Base-by-base conservation (phyloP, 805 yeast genomes). In the Candida tibetensis region DNA sequence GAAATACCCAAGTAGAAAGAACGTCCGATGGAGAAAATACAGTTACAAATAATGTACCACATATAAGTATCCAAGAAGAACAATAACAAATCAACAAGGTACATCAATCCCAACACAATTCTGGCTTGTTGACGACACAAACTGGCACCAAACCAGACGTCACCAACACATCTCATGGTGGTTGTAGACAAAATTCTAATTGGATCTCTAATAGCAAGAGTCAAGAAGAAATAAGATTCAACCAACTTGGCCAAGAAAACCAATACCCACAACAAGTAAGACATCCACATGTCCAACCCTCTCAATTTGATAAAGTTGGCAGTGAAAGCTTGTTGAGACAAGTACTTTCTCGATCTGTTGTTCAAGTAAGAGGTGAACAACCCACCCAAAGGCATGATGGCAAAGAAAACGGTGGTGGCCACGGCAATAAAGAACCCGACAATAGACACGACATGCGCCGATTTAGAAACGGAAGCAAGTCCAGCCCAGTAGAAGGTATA, bases 1-100 rank as follows among this genome's bases (percentile, higher is more conserved):
- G 99, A 93, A 55, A 93, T 90, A 84, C 99, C 99, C 66, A 95
- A 77, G 76, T 91, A 93, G 78, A 93, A 93, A 12, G 99, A 93
- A 63, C 96, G 87, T 54, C 96, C 97, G 57, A 93, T 88, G 45
- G 98, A 91, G 80, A 88, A 90, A 51, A 88, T 78, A 67, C 95
- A 85, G 79, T 91, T 93, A 64, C 85, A 82, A 55, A 93, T 74
- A 74, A 93, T 90, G 76, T 93, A 93, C 99, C 99, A 93, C 84
- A 93, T 78, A 66, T 88, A 93, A 45, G 99, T 88, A 85, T 93
- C 99, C 76, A 93, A 77, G 82, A 93, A 93, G 85, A 93, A 93
- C 68, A 93, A 77, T 53, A 93, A 72, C 76, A 95, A 73, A 70
- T 93, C 99, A 36, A 95, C 91, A 44, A 85, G 80, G 51, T 77